A percentile compares a stretch with the other conserved stretches of the same genome.
phyloP scores from a whole-genome alignment of 164 flowering plant genomes.

The Pachysandra terminalis region DNA sequence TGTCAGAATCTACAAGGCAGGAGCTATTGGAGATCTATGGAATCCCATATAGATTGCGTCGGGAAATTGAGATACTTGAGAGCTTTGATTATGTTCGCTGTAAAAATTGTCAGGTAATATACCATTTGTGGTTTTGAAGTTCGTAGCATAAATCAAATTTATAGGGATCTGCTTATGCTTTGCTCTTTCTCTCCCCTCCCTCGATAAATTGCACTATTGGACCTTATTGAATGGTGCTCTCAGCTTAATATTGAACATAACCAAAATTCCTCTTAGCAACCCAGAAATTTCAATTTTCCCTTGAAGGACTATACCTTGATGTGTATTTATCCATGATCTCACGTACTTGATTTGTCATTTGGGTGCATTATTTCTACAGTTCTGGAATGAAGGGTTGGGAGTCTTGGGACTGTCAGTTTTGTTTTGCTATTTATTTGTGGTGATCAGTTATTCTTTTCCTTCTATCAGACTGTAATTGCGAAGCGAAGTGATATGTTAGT shows the following conservation, averaged over 20 bases:
- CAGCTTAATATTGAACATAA: background rate
- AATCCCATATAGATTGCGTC: conserved; percentile 72
- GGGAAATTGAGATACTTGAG: conserved; percentile 88
- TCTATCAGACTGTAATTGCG: conserved; percentile 68
- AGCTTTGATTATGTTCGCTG: conserved; percentile 72
- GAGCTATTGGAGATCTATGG: conserved; percentile 93
- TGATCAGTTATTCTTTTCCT: background rate
- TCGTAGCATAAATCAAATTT: background rate
- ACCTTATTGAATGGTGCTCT: background rate
- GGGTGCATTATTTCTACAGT: background rate
- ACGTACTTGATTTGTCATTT: background rate
- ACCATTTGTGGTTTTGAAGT: background rate
- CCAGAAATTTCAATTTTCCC: too few species aligned
- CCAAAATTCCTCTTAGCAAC: background rate
- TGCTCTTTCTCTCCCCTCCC: too few species aligned
- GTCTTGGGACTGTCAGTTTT: background rate
- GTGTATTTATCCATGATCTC: background rate
- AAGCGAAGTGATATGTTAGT: conserved; percentile 82
- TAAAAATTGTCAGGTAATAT: conserved; percentile 71
- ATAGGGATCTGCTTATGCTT: background rate
- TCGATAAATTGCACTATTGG: background rate
- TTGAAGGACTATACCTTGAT: background rate
- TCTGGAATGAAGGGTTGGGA: background rate
- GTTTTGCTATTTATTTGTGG: background rate
- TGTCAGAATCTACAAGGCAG: conserved; percentile 78